Evolutionary conservation across 1,284 basidiomycete genomes (phyloP).

Genomic region (Xanthoconium separans): DNA sequence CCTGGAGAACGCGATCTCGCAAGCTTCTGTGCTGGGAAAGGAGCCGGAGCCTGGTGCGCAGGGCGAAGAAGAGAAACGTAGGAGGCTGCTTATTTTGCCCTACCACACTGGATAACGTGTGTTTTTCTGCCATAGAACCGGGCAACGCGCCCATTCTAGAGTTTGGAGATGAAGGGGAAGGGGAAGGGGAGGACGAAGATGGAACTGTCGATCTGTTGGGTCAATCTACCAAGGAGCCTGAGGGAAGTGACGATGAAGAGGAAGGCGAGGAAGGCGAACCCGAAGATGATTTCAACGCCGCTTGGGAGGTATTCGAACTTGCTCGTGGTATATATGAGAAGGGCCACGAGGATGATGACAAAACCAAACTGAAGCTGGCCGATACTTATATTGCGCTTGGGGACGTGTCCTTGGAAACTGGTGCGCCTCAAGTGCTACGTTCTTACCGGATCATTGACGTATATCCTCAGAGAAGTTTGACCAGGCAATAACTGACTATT

Average conservation of each 20-base stretch:
- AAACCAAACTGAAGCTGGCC: slow-evolving; percentile 70
- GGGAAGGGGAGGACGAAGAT: slow-evolving; percentile 41
- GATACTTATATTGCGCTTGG: slow-evolving; percentile 85
- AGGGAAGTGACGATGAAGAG: slow-evolving; percentile 45
- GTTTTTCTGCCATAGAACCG: slow-evolving; percentile 13
- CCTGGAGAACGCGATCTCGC: slow-evolving; percentile 82
- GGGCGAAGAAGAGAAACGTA: slow-evolving; percentile 48
- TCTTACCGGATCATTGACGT: slow-evolving; percentile 1
- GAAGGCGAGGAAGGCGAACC: slow-evolving; percentile 69
- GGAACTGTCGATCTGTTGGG: slow-evolving; percentile 62
- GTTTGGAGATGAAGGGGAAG: slow-evolving; percentile 74
- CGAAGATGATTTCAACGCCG: slow-evolving; percentile 92
- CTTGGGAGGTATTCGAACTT: slow-evolving; percentile 91
- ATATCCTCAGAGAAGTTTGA: slow-evolving; percentile 80
- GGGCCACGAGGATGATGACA: slow-evolving; percentile 55
- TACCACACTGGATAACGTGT: neutral
- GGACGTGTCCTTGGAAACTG: slow-evolving; percentile 88
- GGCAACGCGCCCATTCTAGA: slow-evolving; percentile 61
- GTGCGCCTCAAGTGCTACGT: slow-evolving; percentile 36
- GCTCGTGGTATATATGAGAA: slow-evolving; percentile 82
- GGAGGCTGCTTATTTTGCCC: slow-evolving; percentile 13
- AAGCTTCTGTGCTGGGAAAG: slow-evolving; percentile 82
- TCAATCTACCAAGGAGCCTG: slow-evolving; percentile 46
- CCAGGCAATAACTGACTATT: slow-evolving; percentile 84
- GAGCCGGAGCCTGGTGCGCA: slow-evolving; percentile 56